Base-by-base conservation (phyloP, 1,139 yeast genomes). In the Hyphopichia fennica region DNA sequence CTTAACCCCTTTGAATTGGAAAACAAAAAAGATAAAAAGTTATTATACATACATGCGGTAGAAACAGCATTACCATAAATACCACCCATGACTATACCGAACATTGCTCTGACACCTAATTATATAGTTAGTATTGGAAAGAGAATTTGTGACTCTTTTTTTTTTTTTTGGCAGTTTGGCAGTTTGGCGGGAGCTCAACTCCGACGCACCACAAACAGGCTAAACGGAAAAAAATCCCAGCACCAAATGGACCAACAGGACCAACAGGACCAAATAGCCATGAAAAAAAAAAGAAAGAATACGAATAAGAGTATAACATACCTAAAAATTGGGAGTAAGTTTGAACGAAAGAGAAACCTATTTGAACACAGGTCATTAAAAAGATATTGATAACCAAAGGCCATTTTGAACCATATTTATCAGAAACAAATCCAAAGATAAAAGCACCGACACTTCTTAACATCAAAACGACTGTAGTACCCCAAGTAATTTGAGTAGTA, bases 61-160 rank as follows among this genome's bases (percentile, higher is more conserved):
- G 86, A 81, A 31, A 83, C 77, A 16, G 84, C 81, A 49, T 80
- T 73, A 48, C 89, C 89, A 54, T 77, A 84, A 46, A 82, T 68
- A 41, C 87, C 87, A 36, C 91, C 90, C 81, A 84, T 78, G 42
- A 82, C 74, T 38, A 83, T 68, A 43, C 91, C 91, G 51, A 81
- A 84, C 11, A 82, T 46, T 1, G 88, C 83, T 44, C 89, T 69
- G 18, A 82, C 83, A 27, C 77, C 88, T 41, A 82, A n/a, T n/a
- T 59, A 52, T 84, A 84, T 53, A 81, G 82, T 45, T 67, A 44
- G 54, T 60, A 52, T 44, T 67, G 43, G 54, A 73, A 82, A 2
- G 23, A 22, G 23, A 7, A 7, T 22, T 22, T 22, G 23, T 22
- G 9, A 22, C 9, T 6, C 6, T 22, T 22, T 22, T 22, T 22